A percentile compares a stretch with the other conserved stretches of the same genome.
phyloP scores from a whole-genome alignment of 73 alveolate genomes.

The Paramecium bursaria region DNA sequence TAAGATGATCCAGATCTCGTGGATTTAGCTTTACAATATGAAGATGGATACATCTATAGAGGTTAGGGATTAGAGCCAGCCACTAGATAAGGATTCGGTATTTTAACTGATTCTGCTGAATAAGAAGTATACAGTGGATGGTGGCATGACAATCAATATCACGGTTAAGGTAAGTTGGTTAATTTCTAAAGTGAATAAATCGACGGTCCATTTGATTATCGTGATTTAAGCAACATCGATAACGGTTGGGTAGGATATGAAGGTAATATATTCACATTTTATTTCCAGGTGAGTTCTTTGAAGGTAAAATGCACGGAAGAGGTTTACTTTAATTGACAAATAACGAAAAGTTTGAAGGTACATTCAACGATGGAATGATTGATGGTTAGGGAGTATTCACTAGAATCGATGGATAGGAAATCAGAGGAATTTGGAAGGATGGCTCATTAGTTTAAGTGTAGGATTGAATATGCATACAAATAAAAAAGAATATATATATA shows the following conservation, averaged over 20 bases:
- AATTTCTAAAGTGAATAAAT: conserved; percentile 52
- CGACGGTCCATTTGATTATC: conserved; percentile 43
- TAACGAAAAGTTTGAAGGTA: conserved; percentile 56
- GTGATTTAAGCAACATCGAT: conserved; percentile 39
- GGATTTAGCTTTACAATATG: conserved; percentile 53
- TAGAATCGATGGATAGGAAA: conserved; percentile 8
- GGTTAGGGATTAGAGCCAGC: conserved; percentile 62
- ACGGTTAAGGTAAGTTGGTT: conserved; percentile 47
- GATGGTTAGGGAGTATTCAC: conserved; percentile 47
- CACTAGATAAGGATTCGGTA: conserved; percentile 58
- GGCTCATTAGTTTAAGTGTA: conserved; percentile 42
- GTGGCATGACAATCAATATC: conserved; percentile 60
- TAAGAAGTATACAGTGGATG: conserved; percentile 55
- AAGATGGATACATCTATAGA: conserved; percentile 57
- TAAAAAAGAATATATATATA: too few relatives aligned
- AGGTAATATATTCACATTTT: not conserved
- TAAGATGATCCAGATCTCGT: conserved; percentile 22
- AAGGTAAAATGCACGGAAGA: conserved; percentile 59
- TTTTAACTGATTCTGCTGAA: conserved; percentile 33
- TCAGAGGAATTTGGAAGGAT: conserved; percentile 53
- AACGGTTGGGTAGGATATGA: conserved; percentile 60
- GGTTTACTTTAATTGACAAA: conserved; percentile 40
- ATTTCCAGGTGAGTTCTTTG: conserved; percentile 47
- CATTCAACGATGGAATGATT: conserved; percentile 60
- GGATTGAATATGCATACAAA: too few relatives aligned